Base-by-base conservation (phyloP, 2,329 filamentous ascomycete species). In the Colletotrichum musae region DNA sequence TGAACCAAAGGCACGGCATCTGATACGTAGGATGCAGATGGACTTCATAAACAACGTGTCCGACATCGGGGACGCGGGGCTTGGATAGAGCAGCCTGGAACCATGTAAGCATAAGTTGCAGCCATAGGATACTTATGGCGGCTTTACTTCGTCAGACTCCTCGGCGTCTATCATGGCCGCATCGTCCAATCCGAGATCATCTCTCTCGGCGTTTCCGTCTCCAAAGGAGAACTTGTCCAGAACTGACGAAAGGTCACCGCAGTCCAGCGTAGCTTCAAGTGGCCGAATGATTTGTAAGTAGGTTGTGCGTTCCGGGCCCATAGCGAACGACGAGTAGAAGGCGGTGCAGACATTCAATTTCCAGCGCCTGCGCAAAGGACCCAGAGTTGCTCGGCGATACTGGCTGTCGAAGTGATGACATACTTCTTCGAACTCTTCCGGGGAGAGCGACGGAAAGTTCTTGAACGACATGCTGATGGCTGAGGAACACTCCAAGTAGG, bases 1-100 rank as follows among this genome's bases (percentile, higher is more conserved):
- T 88, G 82, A 95, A 94, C 88, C 93, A 95, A 64, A 95, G 84
- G 68, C 93, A 92, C 9, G 93, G 93, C 53, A 92, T 88, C 70
- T 87, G 87, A 80, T 95, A 95, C 65, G 91, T 93, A 64, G 91
- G 89, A 74, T 94, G 93, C 70, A 93, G 85, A 75, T 93, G 87
- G 74, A 95, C 89, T 78, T 94, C 91, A 81, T 94, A 95, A 70
- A 87, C 86, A 73, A 93, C 88, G 74, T 85, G 82, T 64, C 82
- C 81, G 71, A 78, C 77, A 69, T 80, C 80, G 67, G 77, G 75
- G 56, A 72, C 74, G 52, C 74, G 71, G 36, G 74, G 74, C 58
- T 74, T 81, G 36, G 76, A 70, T 41, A 87, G 73, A 51, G 78
- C 81, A 50, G 83, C 83, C 85, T 88, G 67, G 43, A 24, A 28